A percentile compares a stretch with the other conserved stretches of the same genome.
These are phyloP conservation scores for Globisporangium sylvaticum DNA, from an alignment of 352 stramenopile species.

Conservation along the genomic window DNA sequence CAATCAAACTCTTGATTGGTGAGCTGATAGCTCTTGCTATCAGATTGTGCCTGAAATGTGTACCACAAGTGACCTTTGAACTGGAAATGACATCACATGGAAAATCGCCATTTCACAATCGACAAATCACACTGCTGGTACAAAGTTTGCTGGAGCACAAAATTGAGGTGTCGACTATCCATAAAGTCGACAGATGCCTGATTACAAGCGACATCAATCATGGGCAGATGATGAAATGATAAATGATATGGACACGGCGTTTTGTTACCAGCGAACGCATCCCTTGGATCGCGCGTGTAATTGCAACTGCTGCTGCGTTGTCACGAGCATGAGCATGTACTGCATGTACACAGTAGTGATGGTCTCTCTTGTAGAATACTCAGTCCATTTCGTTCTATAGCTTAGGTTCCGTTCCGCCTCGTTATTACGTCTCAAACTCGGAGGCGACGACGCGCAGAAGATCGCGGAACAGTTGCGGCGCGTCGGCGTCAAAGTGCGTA, in stretches of 20 bases:
- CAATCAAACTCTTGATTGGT: too few species aligned
- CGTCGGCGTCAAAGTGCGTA: slow-evolving; percentile 35
- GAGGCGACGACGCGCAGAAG: neutral
- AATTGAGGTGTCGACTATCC: too few species aligned
- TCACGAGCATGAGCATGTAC: neutral
- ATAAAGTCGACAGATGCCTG: too few species aligned
- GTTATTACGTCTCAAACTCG: slow-evolving; percentile 1
- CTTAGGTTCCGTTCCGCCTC: too few species aligned
- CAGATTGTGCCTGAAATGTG: too few species aligned
- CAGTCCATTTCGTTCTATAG: neutral
- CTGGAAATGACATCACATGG: too few species aligned
- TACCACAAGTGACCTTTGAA: too few species aligned
- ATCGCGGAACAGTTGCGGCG: neutral
- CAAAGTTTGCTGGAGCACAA: too few species aligned
- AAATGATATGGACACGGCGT: neutral
- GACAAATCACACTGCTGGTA: too few species aligned
- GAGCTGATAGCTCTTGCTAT: too few species aligned
- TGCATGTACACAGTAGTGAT: neutral
- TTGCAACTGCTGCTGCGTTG: neutral
- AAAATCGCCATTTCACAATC: too few species aligned
- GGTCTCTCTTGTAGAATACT: neutral
- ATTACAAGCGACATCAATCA: neutral
- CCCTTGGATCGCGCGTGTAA: neutral
- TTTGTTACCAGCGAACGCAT: neutral
- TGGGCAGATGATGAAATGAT: neutral